Percentiles rank a stretch among this genome's conserved stretches.
Conservation (phyloP, 2,329 filamentous ascomycete species). For the Truncatella angustata region DNA sequence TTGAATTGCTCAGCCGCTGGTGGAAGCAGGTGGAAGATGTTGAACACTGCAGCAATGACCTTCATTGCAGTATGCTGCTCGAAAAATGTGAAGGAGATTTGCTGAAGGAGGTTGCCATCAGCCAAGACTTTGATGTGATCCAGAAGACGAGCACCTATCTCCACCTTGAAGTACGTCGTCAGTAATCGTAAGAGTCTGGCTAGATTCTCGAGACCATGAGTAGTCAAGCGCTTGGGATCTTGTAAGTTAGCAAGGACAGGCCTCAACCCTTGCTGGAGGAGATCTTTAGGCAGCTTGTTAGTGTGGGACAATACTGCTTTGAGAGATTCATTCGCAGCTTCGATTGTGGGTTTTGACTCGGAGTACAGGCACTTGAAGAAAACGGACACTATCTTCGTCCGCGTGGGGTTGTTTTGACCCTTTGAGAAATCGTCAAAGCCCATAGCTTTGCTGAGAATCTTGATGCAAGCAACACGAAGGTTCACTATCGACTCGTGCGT, state of each 20-base stretch:
- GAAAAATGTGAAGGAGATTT: conserved; percentile 90
- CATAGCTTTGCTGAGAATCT: conserved; percentile 89
- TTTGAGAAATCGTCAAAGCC: conserved; percentile 88
- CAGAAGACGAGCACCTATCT: conserved; percentile 89
- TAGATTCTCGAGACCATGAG: conserved; percentile 86
- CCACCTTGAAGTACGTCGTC: conserved; percentile 98
- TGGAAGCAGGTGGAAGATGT: conserved; percentile 95
- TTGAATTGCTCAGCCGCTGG: conserved; percentile 88
- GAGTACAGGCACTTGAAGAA: conserved; percentile 99
- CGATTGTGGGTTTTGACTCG: conserved; percentile 86
- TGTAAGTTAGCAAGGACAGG: conserved; percentile 97
- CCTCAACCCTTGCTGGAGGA: conserved; percentile 88
- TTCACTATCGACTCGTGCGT: conserved; percentile 95
- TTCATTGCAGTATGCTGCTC: conserved; percentile 93
- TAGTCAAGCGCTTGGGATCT: conserved; percentile 85
- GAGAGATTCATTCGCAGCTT: conserved; percentile 87
- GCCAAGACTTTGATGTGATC: conserved; percentile 93
- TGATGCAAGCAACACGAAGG: conserved; percentile 88
- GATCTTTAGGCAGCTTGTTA: conserved; percentile 89
- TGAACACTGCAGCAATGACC: conserved; percentile 90
- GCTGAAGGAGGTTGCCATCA: conserved; percentile 75
- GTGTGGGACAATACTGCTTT: conserved; percentile 85
- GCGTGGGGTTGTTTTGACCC: conserved; percentile 63
- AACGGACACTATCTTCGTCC: conserved; percentile 78
- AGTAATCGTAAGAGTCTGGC: conserved; percentile 85